A percentile compares a stretch with the other conserved stretches of the same genome.
Conservation (phyloP, 2,329 filamentous ascomycete genomes). For the Trichophyton mentagrophytes region DNA sequence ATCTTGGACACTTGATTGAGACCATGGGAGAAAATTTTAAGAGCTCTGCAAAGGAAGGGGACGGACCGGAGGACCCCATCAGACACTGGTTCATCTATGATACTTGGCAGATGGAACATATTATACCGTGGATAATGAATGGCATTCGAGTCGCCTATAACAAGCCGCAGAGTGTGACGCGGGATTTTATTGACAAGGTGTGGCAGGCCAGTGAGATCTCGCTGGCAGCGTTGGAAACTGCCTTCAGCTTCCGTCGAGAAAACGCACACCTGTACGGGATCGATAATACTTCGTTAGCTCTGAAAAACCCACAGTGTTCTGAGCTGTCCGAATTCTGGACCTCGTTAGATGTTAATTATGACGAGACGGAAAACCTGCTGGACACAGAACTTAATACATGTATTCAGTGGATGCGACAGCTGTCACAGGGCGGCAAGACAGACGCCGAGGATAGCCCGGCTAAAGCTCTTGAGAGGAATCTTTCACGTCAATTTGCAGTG, state of each 20-base stretch:
- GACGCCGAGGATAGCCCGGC: conserved; percentile 27
- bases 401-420: conserved; percentile 27
- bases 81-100: conserved; percentile 80
- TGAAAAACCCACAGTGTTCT: conserved; percentile 49
- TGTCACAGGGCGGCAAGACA: conserved; percentile 14
- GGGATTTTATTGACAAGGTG: conserved; percentile 34
- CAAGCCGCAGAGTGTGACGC: conserved; percentile 42
- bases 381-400: conserved; percentile 31
- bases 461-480: conserved; percentile 35
- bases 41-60: conserved; percentile 49
- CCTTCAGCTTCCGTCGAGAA: conserved; percentile 57
- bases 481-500: conserved; percentile 43
- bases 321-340: conserved; percentile 77
- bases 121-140: conserved; percentile 67
- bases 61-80: conserved; percentile 63
- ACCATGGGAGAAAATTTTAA: conserved; percentile 67
- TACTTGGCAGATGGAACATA: conserved; percentile 56
- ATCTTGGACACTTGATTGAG: conserved; percentile 61
- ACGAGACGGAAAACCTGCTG: conserved; percentile 28
- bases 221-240: conserved; percentile 48
- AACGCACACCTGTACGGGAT: conserved; percentile 58
- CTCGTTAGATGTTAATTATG: conserved; percentile 39
- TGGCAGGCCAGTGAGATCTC: conserved; percentile 67
- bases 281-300: conserved; percentile 42
- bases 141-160: conserved; percentile 61